Evolutionary conservation across 2,329 filamentous ascomycete genomes (phyloP).

Genomic region (Nakataea oryzae): DNA sequence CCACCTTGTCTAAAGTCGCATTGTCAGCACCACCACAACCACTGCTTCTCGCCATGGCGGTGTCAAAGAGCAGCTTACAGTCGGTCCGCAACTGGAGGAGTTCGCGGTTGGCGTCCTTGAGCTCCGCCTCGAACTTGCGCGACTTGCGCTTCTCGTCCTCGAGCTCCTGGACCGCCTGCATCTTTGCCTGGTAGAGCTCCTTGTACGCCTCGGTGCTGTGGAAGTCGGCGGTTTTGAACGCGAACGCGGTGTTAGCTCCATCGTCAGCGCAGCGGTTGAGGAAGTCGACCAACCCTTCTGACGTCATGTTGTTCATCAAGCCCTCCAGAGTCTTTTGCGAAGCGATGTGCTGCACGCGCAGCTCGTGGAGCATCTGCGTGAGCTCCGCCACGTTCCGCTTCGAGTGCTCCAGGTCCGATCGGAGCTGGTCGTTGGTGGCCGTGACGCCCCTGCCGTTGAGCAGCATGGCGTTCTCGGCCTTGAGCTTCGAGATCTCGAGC

Average conservation of each 20-base stretch:
- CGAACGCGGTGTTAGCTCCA: background rate
- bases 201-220: slow-evolving; percentile 35
- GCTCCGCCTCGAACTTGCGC: slow-evolving; percentile 34
- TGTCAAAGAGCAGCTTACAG: slow-evolving; percentile 25
- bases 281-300: slow-evolving; percentile 41
- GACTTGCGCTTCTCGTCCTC: slow-evolving; percentile 30
- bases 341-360: slow-evolving; percentile 48
- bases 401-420: slow-evolving; percentile 44
- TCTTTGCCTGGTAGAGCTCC: slow-evolving; percentile 37
- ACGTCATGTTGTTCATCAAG: slow-evolving; percentile 37
- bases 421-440: slow-evolving; percentile 42
- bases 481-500: slow-evolving; percentile 46
- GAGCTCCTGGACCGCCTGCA: slow-evolving; percentile 34
- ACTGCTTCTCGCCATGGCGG: background rate
- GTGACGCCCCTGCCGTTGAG: slow-evolving; percentile 42
- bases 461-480: slow-evolving; percentile 50
- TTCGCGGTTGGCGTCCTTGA: slow-evolving; percentile 45
- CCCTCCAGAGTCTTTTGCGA: slow-evolving; percentile 47
- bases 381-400: slow-evolving; percentile 37
- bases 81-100: slow-evolving; percentile 41
- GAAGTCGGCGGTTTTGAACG: slow-evolving; percentile 8
- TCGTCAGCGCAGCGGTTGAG: slow-evolving; percentile 3
- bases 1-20: slow-evolving; percentile 7
- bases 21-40: slow-evolving; percentile 12
- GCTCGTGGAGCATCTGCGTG: slow-evolving; percentile 43